A percentile compares a stretch with the other conserved stretches of the same genome.
These are phyloP conservation scores for Talaromyces sp. DNA, from an alignment of 2,329 filamentous ascomycete species.

Conservation along the genomic window DNA sequence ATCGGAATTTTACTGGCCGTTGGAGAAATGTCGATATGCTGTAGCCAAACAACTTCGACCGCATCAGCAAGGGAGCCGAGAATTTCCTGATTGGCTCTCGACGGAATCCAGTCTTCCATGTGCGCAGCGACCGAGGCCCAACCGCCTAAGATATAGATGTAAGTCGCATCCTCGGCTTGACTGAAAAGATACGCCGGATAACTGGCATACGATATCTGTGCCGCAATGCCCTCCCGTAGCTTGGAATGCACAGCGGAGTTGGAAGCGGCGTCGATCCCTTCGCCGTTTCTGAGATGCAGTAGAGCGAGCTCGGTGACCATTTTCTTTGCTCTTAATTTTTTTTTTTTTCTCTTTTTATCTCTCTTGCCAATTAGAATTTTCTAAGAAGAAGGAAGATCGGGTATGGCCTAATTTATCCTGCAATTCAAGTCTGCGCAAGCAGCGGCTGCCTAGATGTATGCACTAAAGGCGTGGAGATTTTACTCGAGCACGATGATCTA, in stretches of 20 bases:
- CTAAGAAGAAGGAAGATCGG: neutral
- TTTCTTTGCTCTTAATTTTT: neutral
- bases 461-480: neutral
- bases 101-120: conserved; percentile 39
- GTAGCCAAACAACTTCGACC: conserved; percentile 40
- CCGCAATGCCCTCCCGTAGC: conserved; percentile 32
- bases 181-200: conserved; percentile 36
- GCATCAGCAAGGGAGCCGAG: conserved; percentile 32
- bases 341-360: neutral
- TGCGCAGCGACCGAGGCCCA: conserved; percentile 44
- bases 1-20: conserved; percentile 20
- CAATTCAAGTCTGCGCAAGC: neutral
- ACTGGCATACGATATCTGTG: conserved; percentile 34
- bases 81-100: conserved; percentile 37
- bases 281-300: conserved; percentile 28
- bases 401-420: neutral
- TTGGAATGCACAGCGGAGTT: conserved; percentile 21
- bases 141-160: conserved; percentile 43
- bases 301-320: conserved; percentile 44
- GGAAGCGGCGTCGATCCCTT: conserved; percentile 18
- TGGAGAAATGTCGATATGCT: conserved; percentile 40
- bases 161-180: conserved; percentile 41
- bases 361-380: neutral
- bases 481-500: too few relatives aligned
- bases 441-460: neutral